Evolutionary conservation across 2,329 filamentous ascomycete species (phyloP), one percentile per base, ranked within the genome.

Genomic region (Dactylellina haptotyla): DNA sequence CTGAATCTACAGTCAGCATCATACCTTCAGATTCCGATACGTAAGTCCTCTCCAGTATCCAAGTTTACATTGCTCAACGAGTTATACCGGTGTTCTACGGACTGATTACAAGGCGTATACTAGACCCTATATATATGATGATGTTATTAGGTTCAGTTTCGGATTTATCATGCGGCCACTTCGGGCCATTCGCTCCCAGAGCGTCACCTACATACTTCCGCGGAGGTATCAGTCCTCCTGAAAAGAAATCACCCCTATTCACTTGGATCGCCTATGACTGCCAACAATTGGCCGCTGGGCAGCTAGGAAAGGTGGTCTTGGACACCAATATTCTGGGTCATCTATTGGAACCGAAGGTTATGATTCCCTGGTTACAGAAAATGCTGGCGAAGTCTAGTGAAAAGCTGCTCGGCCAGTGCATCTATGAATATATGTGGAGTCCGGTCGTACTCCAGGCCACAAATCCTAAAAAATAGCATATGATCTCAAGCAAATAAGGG

Each of bases 11-110:
- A 9, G n/a, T 43, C 39, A 43, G 8, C 39, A 43, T 43, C 39
- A 43, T 43, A 43, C n/a, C 39, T 43, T 43, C 39, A 9, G 39
- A 16, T 43, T 43, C 39, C 39, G 41, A 18, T 45, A 45, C n/a
- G 41, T 8, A 45, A 45, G 14, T 45, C 41, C 41, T 45, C n/a
- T 16, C 8, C 16, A n/a, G n/a, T 43, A 43, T 43, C 39, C n/a
- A 16, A 9, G 8, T 43, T 43, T 43, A 43, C 39, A 4, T 43
- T 4, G 39, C 39, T 43, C n/a, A 9, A 9, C 4, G 8, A 43
- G 8, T 43, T 16, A 9, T 43, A 34, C 30, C 30, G 30, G 30
- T 34, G 30, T 34, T 34, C 30, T 34, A 14, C 14, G 14, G 30
- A 14, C 30, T 34, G 30, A 14, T 34, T 34, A 14, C n/a, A 43